A percentile compares a stretch with the other conserved stretches of the same genome.
phyloP scores from a whole-genome alignment of 805 yeast species.

The Suhomyces kilbournensis region DNA sequence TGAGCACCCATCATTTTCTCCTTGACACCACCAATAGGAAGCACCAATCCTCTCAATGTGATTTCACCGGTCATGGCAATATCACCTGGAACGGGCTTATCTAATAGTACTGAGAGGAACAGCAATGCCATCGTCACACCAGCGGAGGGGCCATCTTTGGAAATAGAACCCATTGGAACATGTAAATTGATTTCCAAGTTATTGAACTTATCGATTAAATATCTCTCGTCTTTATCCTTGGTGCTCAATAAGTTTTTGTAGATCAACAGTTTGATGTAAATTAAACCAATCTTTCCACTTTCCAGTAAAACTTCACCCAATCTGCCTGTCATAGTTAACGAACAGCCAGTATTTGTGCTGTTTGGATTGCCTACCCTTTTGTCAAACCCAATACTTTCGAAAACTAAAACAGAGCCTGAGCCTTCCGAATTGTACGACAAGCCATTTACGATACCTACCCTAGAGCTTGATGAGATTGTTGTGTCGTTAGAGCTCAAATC shows the following conservation, averaged over 20 bases:
- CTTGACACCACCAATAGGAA: constrained; percentile 79
- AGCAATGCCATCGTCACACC: constrained; percentile 50
- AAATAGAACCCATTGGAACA: constrained; percentile 48
- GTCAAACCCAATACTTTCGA: constrained; percentile 73
- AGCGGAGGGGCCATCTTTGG: constrained; percentile 50
- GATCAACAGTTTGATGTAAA: constrained; percentile 62
- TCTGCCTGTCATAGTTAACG: constrained; percentile 71
- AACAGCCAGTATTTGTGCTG: constrained; percentile 22
- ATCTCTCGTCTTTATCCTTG: constrained; percentile 25
- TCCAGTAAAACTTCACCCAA: constrained; percentile 80
- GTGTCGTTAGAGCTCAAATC: constrained; percentile 30
- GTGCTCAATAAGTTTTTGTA: constrained; percentile 31
- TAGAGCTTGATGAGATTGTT: constrained; percentile 47
- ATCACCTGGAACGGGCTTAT: constrained; percentile 42
- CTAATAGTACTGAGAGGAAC: constrained; percentile 42
- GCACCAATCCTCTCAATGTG: constrained; percentile 70
- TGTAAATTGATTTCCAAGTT: constrained; percentile 55
- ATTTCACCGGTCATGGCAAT: constrained; percentile 89
- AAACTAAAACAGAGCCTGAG: constrained; percentile 73
- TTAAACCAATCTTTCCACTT: constrained; percentile 74
- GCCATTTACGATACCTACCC: constrained; percentile 71
- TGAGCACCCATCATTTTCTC: constrained; percentile 81
- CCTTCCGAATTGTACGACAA: constrained; percentile 86
- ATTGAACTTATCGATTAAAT: constrained; percentile 44
- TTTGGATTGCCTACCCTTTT: constrained; percentile 25